phyloP scores from a whole-genome alignment of 148 eudicot species.

The Drosera capensis region DNA sequence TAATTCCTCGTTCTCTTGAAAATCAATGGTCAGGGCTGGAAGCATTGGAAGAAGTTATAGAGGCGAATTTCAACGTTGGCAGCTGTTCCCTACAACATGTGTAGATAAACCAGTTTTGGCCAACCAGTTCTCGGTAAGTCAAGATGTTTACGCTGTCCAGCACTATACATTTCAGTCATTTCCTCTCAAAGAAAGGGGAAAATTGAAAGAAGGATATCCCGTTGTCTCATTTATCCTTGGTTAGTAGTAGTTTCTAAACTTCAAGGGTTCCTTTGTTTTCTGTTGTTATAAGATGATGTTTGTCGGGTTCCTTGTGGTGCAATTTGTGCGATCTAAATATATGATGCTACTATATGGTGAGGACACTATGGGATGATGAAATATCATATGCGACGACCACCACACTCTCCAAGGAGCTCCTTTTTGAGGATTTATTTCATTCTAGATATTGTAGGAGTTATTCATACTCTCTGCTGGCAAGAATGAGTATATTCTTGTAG shows the following conservation, averaged over 20 bases:
- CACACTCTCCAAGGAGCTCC: no score
- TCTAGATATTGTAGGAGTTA: background rate
- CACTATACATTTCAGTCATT: background rate
- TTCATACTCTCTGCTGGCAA: background rate
- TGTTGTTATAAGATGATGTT: no score
- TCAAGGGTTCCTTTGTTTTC: no score
- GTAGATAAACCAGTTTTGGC: slow-evolving; percentile 83
- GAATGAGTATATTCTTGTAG: no score
- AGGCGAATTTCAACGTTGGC: slow-evolving; percentile 94
- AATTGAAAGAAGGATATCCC: no score
- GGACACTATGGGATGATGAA: no score
- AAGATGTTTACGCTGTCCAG: background rate
- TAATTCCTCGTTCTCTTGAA: slow-evolving; percentile 1
- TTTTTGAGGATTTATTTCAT: background rate
- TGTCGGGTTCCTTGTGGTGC: no score
- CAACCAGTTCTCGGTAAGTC: slow-evolving; percentile 95
- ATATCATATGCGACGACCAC: no score
- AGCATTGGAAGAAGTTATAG: slow-evolving; percentile 93
- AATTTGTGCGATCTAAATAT: no score
- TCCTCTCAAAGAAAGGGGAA: background rate
- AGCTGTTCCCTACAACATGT: slow-evolving; percentile 68
- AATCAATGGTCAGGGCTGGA: slow-evolving; percentile 51
- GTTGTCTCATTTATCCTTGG: no score
- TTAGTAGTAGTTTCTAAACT: no score
- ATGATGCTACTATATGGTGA: no score